Percentiles rank a stretch among this genome's conserved stretches.
phyloP scores from a whole-genome alignment of 768 basidiomycete genomes.

The Royoungia palumana region DNA sequence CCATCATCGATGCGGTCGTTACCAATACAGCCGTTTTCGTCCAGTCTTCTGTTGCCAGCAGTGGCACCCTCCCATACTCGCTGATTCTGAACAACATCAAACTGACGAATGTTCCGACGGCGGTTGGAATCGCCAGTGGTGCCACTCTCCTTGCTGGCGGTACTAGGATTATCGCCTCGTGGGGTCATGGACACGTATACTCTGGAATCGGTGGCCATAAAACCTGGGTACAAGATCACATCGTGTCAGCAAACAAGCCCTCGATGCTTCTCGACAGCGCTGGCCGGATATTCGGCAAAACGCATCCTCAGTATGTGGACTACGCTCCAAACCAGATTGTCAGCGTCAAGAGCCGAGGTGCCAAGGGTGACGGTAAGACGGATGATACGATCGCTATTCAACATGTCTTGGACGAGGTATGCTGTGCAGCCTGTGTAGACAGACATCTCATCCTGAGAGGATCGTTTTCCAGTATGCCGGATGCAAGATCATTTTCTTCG shows the following conservation, averaged over 20 bases:
- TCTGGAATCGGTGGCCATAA: conserved; percentile 44
- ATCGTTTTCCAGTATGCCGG: conserved; percentile 49
- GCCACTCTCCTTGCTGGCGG: conserved; percentile 35
- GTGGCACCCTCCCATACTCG: conserved; percentile 30
- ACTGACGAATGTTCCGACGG: conserved; percentile 32
- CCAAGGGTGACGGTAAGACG: conserved; percentile 67
- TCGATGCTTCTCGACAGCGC: conserved; percentile 49
- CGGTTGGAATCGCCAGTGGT: conserved; percentile 32
- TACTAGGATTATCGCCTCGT: conserved; percentile 41
- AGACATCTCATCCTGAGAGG: neutral
- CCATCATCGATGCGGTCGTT: conserved; percentile 46
- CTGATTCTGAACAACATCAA: conserved; percentile 36
- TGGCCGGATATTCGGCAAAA: conserved; percentile 59
- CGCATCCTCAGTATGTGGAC: conserved; percentile 62
- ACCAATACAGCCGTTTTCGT: conserved; percentile 45
- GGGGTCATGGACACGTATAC: conserved; percentile 76
- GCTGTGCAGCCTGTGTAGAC: neutral
- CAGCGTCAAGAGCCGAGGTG: conserved; percentile 66
- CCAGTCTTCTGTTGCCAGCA: conserved; percentile 33
- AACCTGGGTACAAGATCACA: conserved; percentile 48
- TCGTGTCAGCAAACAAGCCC: conserved; percentile 50
- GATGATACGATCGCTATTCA: conserved; percentile 72
- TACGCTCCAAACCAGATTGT: conserved; percentile 62
- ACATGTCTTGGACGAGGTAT: conserved; percentile 52
- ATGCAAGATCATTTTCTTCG: conserved; percentile 79